phyloP scores from a whole-genome alignment of 129 eudicot genomes.

The Scalesia atractyloides region DNA sequence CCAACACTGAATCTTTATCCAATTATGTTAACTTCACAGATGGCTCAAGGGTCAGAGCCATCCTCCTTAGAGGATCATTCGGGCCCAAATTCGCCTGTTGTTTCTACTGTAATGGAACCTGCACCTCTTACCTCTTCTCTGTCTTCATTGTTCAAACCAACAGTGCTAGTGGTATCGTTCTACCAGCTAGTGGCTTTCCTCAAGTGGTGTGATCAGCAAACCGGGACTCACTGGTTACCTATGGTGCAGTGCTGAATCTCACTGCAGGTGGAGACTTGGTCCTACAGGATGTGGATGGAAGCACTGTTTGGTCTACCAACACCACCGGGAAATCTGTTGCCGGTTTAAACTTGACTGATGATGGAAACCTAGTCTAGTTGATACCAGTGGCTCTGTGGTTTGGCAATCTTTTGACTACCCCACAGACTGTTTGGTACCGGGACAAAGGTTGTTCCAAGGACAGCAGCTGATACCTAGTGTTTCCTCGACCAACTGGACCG shows the following conservation, averaged over 20 bases:
- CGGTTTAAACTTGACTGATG: constrained; percentile 19
- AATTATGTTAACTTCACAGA: not conserved
- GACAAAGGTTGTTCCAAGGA: constrained; percentile 29
- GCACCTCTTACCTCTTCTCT: constrained; percentile 10
- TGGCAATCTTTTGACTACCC: constrained; percentile 26
- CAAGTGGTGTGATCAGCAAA: constrained; percentile 7
- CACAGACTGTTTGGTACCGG: constrained; percentile 8
- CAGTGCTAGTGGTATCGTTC: not conserved
- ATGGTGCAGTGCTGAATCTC: not conserved
- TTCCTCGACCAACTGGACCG: constrained; percentile 14
- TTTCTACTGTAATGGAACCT: constrained; percentile 30
- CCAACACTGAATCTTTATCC: not conserved
- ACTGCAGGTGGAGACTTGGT: not conserved
- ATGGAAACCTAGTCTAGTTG: constrained; percentile 32
- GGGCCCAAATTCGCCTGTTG: constrained; percentile 20
- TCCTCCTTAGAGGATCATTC: not conserved
- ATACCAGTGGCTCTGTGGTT: not conserved
- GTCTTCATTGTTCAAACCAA: constrained; percentile 20
- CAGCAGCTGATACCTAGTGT: constrained; percentile 30
- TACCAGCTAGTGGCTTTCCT: too few relatives aligned
- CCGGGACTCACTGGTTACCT: not conserved
- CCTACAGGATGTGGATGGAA: not conserved
- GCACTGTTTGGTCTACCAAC: not conserved
- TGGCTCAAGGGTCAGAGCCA: constrained; percentile 12
- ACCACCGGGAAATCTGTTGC: not conserved